A percentile compares a stretch with the other conserved stretches of the same genome.
Evolutionary conservation across 2,329 filamentous ascomycete genomes (phyloP).

Genomic region (Fusarium burgessii): DNA sequence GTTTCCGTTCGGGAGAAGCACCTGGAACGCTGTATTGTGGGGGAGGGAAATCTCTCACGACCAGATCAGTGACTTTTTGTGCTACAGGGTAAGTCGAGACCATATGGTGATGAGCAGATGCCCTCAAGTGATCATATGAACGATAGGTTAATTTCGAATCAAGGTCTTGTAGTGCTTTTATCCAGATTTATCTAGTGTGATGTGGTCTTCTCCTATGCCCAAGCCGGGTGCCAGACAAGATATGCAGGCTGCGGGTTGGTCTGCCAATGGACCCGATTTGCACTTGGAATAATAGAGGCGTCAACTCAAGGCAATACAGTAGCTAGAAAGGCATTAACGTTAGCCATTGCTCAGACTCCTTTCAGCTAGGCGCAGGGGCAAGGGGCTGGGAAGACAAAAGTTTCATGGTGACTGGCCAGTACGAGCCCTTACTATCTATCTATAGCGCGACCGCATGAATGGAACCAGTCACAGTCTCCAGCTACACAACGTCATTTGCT

Average conservation of each 20-base stretch:
- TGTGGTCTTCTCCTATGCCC: background rate
- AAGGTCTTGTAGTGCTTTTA: background rate
- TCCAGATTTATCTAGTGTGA: background rate
- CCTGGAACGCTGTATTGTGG: constrained; percentile 36
- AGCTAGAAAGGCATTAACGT: background rate
- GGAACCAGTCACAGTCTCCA: constrained; percentile 25
- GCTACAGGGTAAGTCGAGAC: constrained; percentile 17
- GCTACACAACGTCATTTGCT: constrained; percentile 27
- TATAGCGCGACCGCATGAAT: constrained; percentile 15
- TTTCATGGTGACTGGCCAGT: constrained; percentile 1
- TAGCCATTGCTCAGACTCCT: constrained; percentile 10
- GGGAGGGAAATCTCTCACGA: constrained; percentile 17
- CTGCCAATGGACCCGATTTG: background rate
- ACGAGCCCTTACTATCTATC: background rate
- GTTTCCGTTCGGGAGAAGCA: constrained; percentile 34
- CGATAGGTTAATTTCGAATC: background rate
- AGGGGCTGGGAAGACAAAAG: constrained; percentile 1
- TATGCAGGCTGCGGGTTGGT: background rate
- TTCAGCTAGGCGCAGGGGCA: constrained; percentile 19
- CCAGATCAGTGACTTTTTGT: constrained; percentile 1
- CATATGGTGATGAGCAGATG: constrained; percentile 6
- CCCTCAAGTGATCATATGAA: background rate
- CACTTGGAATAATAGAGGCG: background rate
- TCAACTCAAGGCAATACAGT: background rate
- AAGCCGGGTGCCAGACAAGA: background rate